Evolutionary conservation across 2,329 filamentous ascomycete genomes (phyloP).

Genomic region (Xylariaceae sp.): DNA sequence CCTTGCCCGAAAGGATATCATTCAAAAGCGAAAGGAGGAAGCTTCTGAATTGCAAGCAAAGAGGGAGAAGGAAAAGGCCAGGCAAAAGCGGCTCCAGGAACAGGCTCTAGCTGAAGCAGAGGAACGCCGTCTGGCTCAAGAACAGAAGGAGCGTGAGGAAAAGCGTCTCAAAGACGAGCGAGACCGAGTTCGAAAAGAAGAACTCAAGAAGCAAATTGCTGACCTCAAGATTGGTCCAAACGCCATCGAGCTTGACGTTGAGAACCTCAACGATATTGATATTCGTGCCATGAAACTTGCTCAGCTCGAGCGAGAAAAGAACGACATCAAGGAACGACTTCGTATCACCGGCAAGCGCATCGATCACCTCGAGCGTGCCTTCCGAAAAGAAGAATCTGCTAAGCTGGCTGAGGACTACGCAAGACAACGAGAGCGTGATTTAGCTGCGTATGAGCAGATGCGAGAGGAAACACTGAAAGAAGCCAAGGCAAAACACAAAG

Average conservation of each 20-base stretch:
- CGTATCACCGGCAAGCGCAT: constrained; percentile 91
- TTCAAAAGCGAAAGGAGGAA: constrained; percentile 95
- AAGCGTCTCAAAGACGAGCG: constrained; percentile 82
- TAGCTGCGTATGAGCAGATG: constrained; percentile 72
- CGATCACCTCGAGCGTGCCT: constrained; percentile 94
- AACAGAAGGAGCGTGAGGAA: constrained; percentile 85
- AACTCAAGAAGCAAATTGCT: constrained; percentile 86
- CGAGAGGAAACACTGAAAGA: constrained; percentile 76
- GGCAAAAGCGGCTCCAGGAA: constrained; percentile 78
- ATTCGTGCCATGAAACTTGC: constrained; percentile 93
- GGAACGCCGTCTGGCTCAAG: constrained; percentile 80
- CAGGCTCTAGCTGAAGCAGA: constrained; percentile 89
- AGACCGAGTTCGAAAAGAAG: constrained; percentile 84
- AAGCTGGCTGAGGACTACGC: constrained; percentile 84
- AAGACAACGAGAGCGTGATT: constrained; percentile 71
- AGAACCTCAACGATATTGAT: constrained; percentile 81
- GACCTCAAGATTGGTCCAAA: constrained; percentile 89
- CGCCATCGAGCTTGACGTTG: constrained; percentile 67
- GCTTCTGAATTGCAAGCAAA: constrained; percentile 83
- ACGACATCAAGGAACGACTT: constrained; percentile 85
- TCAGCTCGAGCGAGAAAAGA: constrained; percentile 97
- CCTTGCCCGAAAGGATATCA: constrained; percentile 80
- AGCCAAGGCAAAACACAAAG: constrained; percentile 82
- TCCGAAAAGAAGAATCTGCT: constrained; percentile 92
- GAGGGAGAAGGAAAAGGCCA: constrained; percentile 89